Base-by-base conservation (phyloP, 495 filamentous ascomycete genomes). In the Penicillium manginii region DNA sequence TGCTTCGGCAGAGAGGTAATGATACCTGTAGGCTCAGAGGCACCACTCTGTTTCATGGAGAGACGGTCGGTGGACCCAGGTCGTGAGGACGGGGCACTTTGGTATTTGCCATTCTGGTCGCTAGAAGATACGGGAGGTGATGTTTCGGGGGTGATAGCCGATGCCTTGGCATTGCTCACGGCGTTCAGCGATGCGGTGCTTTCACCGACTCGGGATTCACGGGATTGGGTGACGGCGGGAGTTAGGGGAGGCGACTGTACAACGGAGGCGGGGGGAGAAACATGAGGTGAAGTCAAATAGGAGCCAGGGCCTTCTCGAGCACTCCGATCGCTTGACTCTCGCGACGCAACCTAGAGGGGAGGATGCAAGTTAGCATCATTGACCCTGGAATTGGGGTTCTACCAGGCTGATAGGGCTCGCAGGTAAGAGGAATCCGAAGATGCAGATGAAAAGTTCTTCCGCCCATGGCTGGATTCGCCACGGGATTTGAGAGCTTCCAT, bases 181-280 rank as follows among this genome's bases (percentile, higher is more conserved):
- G 65, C 57, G 52, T 69, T 64, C 17, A 69, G 47, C 6, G 64
- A 64, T n/a, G 63, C 48, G 17, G 58, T 35, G 26, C 52, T 64
- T 9, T 75, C 75, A 33, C 67, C 66, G 46, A 68, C 31, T 57
- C 67, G 72, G 49, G 62, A 60, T 59, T 86, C 85, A 62, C 76
- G 76, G 53, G 83, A 84, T 57, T 78, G 72, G 42, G 90, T 91
- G 14, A 84, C 91, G 32, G 92, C 87, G 31, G 94, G 93, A 4
- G 93, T 96, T 14, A 98, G 83, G 21, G 91, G 92, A 58, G 94
- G 94, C 14, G 92, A 94, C 61, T 93, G 88, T 79, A 93, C 86
- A 47, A 86, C 81, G 49, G 87, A 80, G 22, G 77, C 73, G 29
- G 79, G 75, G 47, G 82, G 80, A 47, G 83, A 84, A 29, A 72